Conservation (phyloP, 129 eudicot genomes). For the Logfia minima region DNA sequence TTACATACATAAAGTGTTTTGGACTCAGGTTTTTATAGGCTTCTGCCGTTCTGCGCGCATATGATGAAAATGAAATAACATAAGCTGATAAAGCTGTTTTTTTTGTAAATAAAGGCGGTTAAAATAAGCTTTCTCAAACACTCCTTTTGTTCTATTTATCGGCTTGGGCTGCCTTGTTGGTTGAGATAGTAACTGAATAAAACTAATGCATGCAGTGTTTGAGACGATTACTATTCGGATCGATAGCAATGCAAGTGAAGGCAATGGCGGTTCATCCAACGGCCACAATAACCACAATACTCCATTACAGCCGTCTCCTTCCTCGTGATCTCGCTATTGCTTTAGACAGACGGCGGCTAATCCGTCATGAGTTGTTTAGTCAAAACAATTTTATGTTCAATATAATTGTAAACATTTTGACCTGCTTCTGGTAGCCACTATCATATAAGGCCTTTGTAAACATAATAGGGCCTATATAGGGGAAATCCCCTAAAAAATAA, state of each 20-base stretch:
- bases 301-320: conserved; percentile 45
- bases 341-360: conserved; percentile 33
- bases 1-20: no score
- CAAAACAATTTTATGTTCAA: conserved; percentile 29
- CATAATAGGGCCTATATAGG: background rate
- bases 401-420: conserved; percentile 38
- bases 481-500: background rate
- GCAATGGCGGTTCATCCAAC: conserved; percentile 39
- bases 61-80: no score
- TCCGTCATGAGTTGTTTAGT: conserved; percentile 41
- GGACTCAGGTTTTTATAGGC: no score
- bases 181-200: background rate
- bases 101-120: no score
- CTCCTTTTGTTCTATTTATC: no score
- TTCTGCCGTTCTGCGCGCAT: no score
- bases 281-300: conserved; percentile 49
- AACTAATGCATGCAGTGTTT: conserved; percentile 30
- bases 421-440: conserved; percentile 48
- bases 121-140: no score
- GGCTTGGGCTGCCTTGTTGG: no score
- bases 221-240: conserved; percentile 30
- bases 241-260: conserved; percentile 32
- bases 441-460: background rate
- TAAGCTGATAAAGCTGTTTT: no score
- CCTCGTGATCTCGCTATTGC: conserved; percentile 31